Evolutionary conservation across 1,284 basidiomycete genomes (phyloP).

Genomic region (Malassezia arunalokei): DNA sequence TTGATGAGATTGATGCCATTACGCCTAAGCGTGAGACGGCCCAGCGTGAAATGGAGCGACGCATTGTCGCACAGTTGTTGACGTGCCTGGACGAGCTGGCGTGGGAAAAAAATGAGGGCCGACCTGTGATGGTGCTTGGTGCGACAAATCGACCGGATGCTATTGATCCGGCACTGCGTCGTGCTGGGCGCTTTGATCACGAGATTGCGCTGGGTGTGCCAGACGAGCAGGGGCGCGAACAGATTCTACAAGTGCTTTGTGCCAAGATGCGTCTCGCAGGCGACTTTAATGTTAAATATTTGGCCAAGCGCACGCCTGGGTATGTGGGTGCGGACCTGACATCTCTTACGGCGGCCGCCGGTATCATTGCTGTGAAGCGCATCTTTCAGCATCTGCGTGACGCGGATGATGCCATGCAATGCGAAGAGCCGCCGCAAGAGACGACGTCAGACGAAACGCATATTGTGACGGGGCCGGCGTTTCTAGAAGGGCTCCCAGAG

Average conservation of each 20-base stretch:
- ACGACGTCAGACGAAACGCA: neutral
- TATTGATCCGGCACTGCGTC: slow-evolving; percentile 76
- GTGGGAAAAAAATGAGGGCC: slow-evolving; percentile 59
- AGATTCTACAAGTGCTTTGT: slow-evolving; percentile 50
- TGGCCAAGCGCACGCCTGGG: slow-evolving; percentile 88
- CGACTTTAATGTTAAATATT: slow-evolving; percentile 68
- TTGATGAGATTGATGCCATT: slow-evolving; percentile 92
- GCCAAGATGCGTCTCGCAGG: slow-evolving; percentile 49
- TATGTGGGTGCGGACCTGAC: slow-evolving; percentile 92
- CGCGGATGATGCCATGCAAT: slow-evolving; percentile 9
- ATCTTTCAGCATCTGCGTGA: slow-evolving; percentile 70
- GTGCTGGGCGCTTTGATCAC: slow-evolving; percentile 89
- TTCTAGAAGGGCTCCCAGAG: slow-evolving; percentile 38
- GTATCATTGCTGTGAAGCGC: slow-evolving; percentile 87
- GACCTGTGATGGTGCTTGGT: slow-evolving; percentile 80
- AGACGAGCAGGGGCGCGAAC: slow-evolving; percentile 61
- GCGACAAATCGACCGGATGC: slow-evolving; percentile 93
- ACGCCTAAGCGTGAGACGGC: slow-evolving; percentile 95
- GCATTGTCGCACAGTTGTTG: slow-evolving; percentile 90
- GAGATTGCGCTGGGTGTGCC: slow-evolving; percentile 96
- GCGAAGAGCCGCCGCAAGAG: neutral
- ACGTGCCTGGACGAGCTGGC: slow-evolving; percentile 94
- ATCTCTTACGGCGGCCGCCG: slow-evolving; percentile 80
- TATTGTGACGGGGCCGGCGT: neutral
- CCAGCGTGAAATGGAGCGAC: slow-evolving; percentile 78